A percentile compares a stretch with the other conserved stretches of the same genome.
Conservation (phyloP, 371 early-diverging fungal species). For the Haplosporangium sp. region DNA sequence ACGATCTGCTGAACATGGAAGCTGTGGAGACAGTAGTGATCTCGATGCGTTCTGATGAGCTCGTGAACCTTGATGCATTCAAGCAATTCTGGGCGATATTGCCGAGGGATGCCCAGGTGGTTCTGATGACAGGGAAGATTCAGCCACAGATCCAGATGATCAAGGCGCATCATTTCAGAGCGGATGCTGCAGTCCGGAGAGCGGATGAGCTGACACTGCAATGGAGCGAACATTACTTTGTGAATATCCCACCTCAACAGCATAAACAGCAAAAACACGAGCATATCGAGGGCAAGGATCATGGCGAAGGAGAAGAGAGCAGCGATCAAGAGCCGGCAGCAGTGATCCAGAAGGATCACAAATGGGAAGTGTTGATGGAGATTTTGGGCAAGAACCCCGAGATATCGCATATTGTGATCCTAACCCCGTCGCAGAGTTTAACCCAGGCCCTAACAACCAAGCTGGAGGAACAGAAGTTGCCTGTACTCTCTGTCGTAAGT, state of each 20-base stretch:
- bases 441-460: conserved; percentile 32
- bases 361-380: conserved; percentile 38
- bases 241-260: conserved; percentile 9
- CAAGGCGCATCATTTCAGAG: conserved; percentile 29
- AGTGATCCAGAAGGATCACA: conserved; percentile 8
- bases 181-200: conserved; percentile 30
- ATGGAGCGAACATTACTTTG: conserved; percentile 47
- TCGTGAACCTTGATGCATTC: conserved; percentile 40
- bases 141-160: conserved; percentile 25
- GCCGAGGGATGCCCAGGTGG: conserved; percentile 27
- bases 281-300: not conserved
- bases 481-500: conserved; percentile 47
- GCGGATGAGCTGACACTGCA: conserved; percentile 51
- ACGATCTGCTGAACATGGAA: conserved; percentile 24
- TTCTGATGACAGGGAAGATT: conserved; percentile 45
- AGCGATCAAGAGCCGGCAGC: not conserved
- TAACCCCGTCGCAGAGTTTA: conserved; percentile 43
- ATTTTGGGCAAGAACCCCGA: conserved; percentile 37
- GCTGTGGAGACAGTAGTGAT: conserved; percentile 34
- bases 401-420: conserved; percentile 42
- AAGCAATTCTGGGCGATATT: conserved; percentile 34
- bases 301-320: not conserved
- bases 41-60: conserved; percentile 39
- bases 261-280: not conserved
- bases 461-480: conserved; percentile 25